Base-by-base conservation (phyloP, 345 rosid species). In the Mallotus nudiflorus region DNA sequence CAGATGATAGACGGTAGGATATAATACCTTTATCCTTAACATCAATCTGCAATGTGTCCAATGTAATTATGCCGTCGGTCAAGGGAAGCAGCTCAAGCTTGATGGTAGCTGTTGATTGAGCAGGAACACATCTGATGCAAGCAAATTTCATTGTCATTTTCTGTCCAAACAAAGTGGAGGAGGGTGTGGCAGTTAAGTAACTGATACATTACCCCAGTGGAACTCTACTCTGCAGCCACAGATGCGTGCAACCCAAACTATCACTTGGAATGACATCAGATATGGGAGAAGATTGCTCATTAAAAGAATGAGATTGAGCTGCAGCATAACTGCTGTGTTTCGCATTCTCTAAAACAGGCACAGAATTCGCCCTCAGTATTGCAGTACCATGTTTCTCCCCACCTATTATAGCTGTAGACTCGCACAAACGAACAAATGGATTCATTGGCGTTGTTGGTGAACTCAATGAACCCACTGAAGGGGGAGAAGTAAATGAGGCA, bases 181-280 rank as follows among this genome's bases (percentile, higher is more conserved):
- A 42, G 9, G 46, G 9, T 4, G 46, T 42, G 9, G 42, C 65
- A 27, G 58, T n/a, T n/a, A 56, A 67, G 60, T 54, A 14, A 37
- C 35, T 20, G 52, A 50, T 33, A 62, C 65, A 52, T 81, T 89
- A 92, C 99, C 99, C 99, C 55, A 96, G 75, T 45, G 99, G 99
- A 76, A 92, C 97, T 85, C 97, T 86, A 83, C 99, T 95, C 81
- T 91, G 98, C 78, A 96, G 85, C 98, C 98, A 96, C 48, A 92
- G 85, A 86, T 96, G 99, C 16, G 96, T 82, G 68, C 93, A 91
- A 18, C 89, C 90, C 44, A 84, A 79, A 72, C 87, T 94, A 64
- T 86, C 77, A 75, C 82, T 88, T 40, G 93, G 88, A 72, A 89
- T 83, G 58, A 82, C 85, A 74, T 87, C 92, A 61, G 89, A 72